phyloP scores from a whole-genome alignment of 1,284 basidiomycete species.

The Trichosporon asahii region DNA sequence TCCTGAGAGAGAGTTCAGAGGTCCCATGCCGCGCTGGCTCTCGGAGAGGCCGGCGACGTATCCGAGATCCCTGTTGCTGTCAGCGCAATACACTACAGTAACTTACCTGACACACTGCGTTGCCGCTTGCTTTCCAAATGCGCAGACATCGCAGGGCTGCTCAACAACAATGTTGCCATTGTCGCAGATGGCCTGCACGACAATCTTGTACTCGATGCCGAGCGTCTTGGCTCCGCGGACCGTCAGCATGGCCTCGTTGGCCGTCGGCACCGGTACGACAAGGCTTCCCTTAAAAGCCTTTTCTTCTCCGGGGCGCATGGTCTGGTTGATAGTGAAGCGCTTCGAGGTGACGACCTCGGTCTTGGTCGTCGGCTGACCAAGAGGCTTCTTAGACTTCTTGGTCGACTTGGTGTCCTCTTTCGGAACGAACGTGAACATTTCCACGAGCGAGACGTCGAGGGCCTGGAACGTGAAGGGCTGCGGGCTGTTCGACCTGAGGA shows the following conservation, averaged over 20 bases:
- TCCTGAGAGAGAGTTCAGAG: constrained; percentile 8
- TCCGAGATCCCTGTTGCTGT: constrained; percentile 42
- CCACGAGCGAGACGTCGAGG: constrained; percentile 72
- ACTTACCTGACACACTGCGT: constrained; percentile 46
- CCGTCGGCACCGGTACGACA: constrained; percentile 55
- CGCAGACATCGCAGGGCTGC: constrained; percentile 55
- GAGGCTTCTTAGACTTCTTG: constrained; percentile 57
- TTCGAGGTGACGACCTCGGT: constrained; percentile 25
- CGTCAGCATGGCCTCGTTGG: constrained; percentile 64
- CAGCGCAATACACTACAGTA: background rate
- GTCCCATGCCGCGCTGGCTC: background rate
- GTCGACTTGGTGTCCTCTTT: constrained; percentile 4
- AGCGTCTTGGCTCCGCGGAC: constrained; percentile 72
- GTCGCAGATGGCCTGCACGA: constrained; percentile 70
- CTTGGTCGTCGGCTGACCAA: constrained; percentile 62
- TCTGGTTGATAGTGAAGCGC: constrained; percentile 6
- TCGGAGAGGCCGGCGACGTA: constrained; percentile 40
- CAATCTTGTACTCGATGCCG: constrained; percentile 72
- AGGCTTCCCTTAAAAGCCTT: constrained; percentile 68
- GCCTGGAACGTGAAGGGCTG: constrained; percentile 65
- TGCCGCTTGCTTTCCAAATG: constrained; percentile 34
- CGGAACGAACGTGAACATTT: constrained; percentile 57
- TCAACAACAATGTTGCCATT: constrained; percentile 65
- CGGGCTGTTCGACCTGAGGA: constrained; percentile 56
- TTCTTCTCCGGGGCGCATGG: constrained; percentile 58